These are phyloP conservation scores for Kazachstania viticola DNA, from an alignment of 805 yeast species.

Conservation along the genomic window DNA sequence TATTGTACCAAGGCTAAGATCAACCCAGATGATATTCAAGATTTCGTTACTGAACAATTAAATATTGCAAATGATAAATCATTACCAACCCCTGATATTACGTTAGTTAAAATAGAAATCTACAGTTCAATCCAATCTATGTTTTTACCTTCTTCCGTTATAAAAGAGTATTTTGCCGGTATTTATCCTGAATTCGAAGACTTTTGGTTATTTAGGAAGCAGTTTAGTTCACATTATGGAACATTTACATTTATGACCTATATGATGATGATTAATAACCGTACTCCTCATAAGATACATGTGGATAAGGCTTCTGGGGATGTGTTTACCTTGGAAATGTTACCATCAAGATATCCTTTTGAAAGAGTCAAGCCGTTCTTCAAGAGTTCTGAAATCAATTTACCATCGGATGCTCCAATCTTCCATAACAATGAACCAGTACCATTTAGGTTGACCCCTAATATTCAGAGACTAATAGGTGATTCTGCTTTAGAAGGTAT, in stretches of 20 bases:
- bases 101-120: conserved; percentile 84
- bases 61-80: conserved; percentile 91
- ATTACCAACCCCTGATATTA: conserved; percentile 83
- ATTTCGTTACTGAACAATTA: conserved; percentile 72
- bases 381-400: conserved; percentile 27
- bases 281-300: conserved; percentile 90
- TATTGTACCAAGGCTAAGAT: conserved; percentile 64
- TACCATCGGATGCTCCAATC: conserved; percentile 50
- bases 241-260: conserved; percentile 85
- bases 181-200: conserved; percentile 75
- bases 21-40: conserved; percentile 81
- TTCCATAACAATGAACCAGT: conserved; percentile 88
- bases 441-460: conserved; percentile 94
- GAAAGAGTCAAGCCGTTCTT: conserved; percentile 31
- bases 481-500: conserved; percentile 90
- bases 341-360: conserved; percentile 69
- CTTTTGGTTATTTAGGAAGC: conserved; percentile 94
- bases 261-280: conserved; percentile 83
- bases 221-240: conserved; percentile 90
- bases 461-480: conserved; percentile 86
- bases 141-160: conserved; percentile 73
- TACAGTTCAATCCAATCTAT: conserved; percentile 79
- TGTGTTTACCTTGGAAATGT: conserved; percentile 91
- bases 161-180: conserved; percentile 64
- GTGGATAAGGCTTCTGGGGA: conserved; percentile 73